A percentile compares a stretch with the other conserved stretches of the same genome.
Conservation (phyloP, 495 filamentous ascomycete species). For the Penicillium antarcticum region DNA sequence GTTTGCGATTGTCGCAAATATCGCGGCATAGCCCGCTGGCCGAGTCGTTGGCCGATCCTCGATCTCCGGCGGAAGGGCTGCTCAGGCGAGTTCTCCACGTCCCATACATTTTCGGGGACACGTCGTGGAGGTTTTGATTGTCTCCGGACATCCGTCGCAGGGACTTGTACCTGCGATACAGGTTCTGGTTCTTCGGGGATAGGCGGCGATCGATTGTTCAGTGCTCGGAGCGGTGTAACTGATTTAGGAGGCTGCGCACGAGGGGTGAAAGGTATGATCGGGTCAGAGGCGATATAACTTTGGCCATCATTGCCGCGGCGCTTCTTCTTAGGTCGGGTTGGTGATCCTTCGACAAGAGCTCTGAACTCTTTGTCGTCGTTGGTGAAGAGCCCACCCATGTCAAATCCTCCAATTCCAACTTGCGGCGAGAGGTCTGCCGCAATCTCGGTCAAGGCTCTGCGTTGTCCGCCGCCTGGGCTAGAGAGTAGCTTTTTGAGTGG, state of each 20-base stretch:
- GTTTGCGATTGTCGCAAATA: slow-evolving; percentile 7
- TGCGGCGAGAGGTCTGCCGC: slow-evolving; percentile 42
- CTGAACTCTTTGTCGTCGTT: slow-evolving; percentile 44
- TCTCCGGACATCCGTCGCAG: slow-evolving; percentile 11
- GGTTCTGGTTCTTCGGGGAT: slow-evolving; percentile 11
- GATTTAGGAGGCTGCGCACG: slow-evolving; percentile 17
- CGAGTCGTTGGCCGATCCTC: slow-evolving; percentile 10
- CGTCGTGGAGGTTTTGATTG: slow-evolving; percentile 25
- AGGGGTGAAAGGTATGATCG: slow-evolving; percentile 31
- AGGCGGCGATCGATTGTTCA: slow-evolving; percentile 1
- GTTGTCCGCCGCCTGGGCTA: slow-evolving; percentile 41
- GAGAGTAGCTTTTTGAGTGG: slow-evolving; percentile 37
- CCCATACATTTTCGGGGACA: slow-evolving; percentile 32
- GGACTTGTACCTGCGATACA: slow-evolving; percentile 6
- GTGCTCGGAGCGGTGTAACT: slow-evolving; percentile 4
- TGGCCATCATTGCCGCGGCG: slow-evolving; percentile 37
- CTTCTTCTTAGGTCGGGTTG: slow-evolving; percentile 36
- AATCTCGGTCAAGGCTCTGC: slow-evolving; percentile 45
- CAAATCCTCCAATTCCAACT: slow-evolving; percentile 29
- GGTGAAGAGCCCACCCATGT: slow-evolving; percentile 39
- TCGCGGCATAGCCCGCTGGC: slow-evolving; percentile 8
- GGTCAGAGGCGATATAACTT: slow-evolving; percentile 30
- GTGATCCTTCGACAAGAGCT: slow-evolving; percentile 32
- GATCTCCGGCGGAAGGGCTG: slow-evolving; percentile 25
- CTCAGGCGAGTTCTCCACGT: slow-evolving; percentile 34